phyloP scores from a whole-genome alignment of 2,329 filamentous ascomycete species.

The Fonsecaea nubica region DNA sequence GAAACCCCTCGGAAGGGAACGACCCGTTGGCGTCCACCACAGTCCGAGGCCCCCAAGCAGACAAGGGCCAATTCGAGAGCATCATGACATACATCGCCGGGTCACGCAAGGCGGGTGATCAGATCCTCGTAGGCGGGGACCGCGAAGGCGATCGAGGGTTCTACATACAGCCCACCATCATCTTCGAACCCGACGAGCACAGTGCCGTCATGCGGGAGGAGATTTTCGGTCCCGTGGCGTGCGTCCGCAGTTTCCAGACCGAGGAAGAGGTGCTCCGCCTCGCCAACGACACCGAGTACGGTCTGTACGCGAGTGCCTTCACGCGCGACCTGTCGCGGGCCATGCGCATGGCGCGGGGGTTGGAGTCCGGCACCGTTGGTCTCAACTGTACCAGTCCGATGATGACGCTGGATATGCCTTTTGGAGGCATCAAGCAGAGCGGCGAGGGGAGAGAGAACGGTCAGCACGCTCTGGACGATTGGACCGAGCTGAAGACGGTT shows the following conservation, averaged over 20 bases:
- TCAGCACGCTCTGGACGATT: constrained; percentile 59
- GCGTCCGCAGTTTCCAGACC: constrained; percentile 64
- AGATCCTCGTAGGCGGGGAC: constrained; percentile 47
- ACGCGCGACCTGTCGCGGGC: constrained; percentile 60
- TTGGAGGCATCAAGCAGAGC: constrained; percentile 44
- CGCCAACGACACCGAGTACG: constrained; percentile 62
- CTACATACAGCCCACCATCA: constrained; percentile 67
- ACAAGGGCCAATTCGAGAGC: constrained; percentile 68
- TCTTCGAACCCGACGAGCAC: constrained; percentile 61
- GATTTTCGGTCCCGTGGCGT: constrained; percentile 69
- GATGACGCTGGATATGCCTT: constrained; percentile 45
- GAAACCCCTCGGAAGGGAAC: no score
- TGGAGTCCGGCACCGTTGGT: constrained; percentile 67
- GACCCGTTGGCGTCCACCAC: constrained; percentile 52
- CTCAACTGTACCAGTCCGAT: constrained; percentile 58
- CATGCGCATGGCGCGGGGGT: constrained; percentile 57
- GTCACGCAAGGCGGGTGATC: constrained; percentile 59
- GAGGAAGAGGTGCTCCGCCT: constrained; percentile 66
- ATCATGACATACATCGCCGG: constrained; percentile 63
- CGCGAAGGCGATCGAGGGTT: constrained; percentile 66
- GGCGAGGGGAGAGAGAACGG: constrained; percentile 42
- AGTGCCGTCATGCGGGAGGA: constrained; percentile 66
- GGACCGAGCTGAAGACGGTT: constrained; percentile 64
- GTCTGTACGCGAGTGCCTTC: constrained; percentile 70
- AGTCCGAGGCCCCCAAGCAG: constrained; percentile 68